A percentile compares a stretch with the other conserved stretches of the same genome.
Conservation (phyloP, 495 filamentous ascomycete genomes). For the Jackrogersella multiformis region DNA sequence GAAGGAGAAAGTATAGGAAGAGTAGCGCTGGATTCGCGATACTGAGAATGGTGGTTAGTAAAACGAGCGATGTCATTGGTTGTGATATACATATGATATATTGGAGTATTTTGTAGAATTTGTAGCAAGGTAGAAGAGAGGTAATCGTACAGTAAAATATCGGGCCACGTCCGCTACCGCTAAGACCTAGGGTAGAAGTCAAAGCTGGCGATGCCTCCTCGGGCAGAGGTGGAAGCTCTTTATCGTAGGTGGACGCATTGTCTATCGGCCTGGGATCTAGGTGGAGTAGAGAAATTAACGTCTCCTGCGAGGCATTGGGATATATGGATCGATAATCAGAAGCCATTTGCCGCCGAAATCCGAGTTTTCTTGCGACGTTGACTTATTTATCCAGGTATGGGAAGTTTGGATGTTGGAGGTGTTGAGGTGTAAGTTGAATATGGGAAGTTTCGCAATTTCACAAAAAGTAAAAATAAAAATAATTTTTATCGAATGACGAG, state of each 20-base stretch:
- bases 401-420: neutral
- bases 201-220: slow-evolving; percentile 41
- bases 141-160: slow-evolving; percentile 67
- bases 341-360: slow-evolving; percentile 30
- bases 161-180: slow-evolving; percentile 61
- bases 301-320: slow-evolving; percentile 56
- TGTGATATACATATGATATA: neutral
- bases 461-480: neutral
- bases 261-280: slow-evolving; percentile 86
- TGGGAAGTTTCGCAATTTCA: neutral
- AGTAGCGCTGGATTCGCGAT: slow-evolving; percentile 82
- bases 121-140: neutral
- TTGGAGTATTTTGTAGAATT: no score
- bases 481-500: neutral
- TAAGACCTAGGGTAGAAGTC: slow-evolving; percentile 62
- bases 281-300: slow-evolving; percentile 73
- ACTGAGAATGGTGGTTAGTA: slow-evolving; percentile 60
- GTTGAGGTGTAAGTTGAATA: slow-evolving; percentile 1
- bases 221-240: slow-evolving; percentile 62
- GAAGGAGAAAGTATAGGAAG: slow-evolving; percentile 82
- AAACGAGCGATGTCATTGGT: slow-evolving; percentile 19
- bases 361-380: neutral
- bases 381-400: neutral
- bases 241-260: slow-evolving; percentile 63
- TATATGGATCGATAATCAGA: slow-evolving; percentile 37